phyloP scores from a whole-genome alignment of 1,284 basidiomycete species.

The Puccinia coronata region DNA sequence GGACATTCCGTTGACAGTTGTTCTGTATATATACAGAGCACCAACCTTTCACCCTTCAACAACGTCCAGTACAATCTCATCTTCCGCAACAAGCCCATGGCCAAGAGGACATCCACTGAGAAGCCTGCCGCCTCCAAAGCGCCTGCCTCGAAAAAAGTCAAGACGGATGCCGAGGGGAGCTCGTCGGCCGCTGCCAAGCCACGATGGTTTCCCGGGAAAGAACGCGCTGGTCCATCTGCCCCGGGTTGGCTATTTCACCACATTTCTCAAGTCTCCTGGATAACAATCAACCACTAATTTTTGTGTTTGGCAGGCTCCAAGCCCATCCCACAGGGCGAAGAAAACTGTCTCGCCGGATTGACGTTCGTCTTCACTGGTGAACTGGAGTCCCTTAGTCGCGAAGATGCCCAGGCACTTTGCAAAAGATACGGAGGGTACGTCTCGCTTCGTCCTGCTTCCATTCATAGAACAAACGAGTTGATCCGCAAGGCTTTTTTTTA shows the following conservation, averaged over 20 bases:
- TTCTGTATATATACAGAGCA: too few species aligned
- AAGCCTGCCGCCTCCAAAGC: slow-evolving; percentile 8
- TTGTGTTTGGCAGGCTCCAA: slow-evolving; percentile 67
- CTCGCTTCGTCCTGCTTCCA: background rate
- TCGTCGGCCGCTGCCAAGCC: slow-evolving; percentile 54
- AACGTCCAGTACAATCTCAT: too few species aligned
- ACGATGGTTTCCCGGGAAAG: slow-evolving; percentile 56
- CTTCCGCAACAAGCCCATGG: too few species aligned
- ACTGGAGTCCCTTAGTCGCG: slow-evolving; percentile 78
- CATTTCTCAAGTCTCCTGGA: background rate
- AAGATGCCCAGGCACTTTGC: slow-evolving; percentile 81
- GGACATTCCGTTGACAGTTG: too few species aligned
- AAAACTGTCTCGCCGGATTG: slow-evolving; percentile 80
- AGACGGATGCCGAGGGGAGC: background rate
- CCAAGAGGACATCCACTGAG: slow-evolving; percentile 11
- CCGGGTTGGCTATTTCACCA: slow-evolving; percentile 26
- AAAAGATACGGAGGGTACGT: slow-evolving; percentile 88
- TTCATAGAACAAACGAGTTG: background rate
- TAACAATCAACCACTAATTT: background rate
- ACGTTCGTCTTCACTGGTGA: slow-evolving; percentile 91
- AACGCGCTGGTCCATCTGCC: slow-evolving; percentile 51
- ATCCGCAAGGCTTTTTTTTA: background rate
- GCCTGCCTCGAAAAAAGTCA: slow-evolving; percentile 27
- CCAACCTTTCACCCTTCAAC: too few species aligned
- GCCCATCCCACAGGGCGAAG: slow-evolving; percentile 72